Conservation (phyloP, 192 early-diverging fungal species). For the Gaertneriomyces sp. region DNA sequence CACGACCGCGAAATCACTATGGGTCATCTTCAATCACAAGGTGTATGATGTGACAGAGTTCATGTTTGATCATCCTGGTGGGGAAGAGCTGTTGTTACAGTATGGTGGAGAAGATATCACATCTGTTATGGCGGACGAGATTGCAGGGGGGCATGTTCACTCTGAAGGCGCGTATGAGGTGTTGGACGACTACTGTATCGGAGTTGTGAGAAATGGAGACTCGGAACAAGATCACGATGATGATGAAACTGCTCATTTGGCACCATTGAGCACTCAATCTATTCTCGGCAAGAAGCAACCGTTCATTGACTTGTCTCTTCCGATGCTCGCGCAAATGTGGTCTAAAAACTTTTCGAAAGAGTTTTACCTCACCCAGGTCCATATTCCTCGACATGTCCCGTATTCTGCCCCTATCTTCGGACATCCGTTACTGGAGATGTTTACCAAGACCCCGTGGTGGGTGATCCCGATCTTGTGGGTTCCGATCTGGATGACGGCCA, state of each 20-base stretch:
- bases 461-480: conserved; percentile 83
- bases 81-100: conserved; percentile 81
- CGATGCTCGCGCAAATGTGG: conserved; percentile 80
- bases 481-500: conserved; percentile 63
- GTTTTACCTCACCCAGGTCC: conserved; percentile 86
- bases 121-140: conserved; percentile 69
- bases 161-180: conserved; percentile 82
- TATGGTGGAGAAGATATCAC: conserved; percentile 86
- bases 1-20: conserved; percentile 65
- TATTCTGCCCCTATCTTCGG: conserved; percentile 82
- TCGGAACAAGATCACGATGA: too few relatives aligned
- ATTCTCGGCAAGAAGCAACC: conserved; percentile 47
- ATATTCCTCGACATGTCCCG: conserved; percentile 78
- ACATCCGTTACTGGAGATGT: conserved; percentile 63
- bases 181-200: conserved; percentile 79
- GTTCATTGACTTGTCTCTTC: conserved; percentile 78
- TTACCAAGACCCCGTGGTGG: conserved; percentile 91
- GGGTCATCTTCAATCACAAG: conserved; percentile 76
- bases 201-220: conserved; percentile 33
- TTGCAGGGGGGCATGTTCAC: conserved; percentile 63
- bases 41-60: conserved; percentile 90
- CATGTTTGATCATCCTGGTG: conserved; percentile 88
- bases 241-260: background rate
- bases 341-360: conserved; percentile 68
- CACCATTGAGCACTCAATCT: conserved; percentile 2